Conservation (phyloP, 1,284 basidiomycete genomes). For the Apiotrichum veenhuisii region DNA sequence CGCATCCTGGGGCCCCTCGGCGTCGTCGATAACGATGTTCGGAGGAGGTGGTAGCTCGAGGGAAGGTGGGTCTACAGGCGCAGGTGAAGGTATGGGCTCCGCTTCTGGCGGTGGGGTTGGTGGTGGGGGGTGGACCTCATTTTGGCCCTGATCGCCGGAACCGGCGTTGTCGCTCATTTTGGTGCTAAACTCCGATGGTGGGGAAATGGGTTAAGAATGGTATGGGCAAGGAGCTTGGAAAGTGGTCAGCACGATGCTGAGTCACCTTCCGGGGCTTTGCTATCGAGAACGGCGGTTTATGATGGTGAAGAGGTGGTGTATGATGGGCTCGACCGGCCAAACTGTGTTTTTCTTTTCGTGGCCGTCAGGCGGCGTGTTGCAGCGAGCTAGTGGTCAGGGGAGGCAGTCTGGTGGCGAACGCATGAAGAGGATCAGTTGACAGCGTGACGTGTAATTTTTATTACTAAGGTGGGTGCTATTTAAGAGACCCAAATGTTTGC, state of each 20-base stretch:
- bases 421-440: too few species aligned
- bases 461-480: too few species aligned
- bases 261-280: background rate
- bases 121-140: constrained; percentile 27
- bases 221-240: constrained; percentile 16
- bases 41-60: background rate
- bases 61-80: background rate
- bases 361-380: too few species aligned
- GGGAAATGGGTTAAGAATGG: constrained; percentile 3
- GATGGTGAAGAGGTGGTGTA: background rate
- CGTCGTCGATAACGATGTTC: background rate
- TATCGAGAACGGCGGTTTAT: background rate
- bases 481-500: too few species aligned
- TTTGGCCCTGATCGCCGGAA: constrained; percentile 22
- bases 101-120: background rate
- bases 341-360: too few species aligned
- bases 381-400: too few species aligned
- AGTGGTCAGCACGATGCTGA: background rate
- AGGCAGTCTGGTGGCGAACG: too few species aligned
- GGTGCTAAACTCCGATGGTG: constrained; percentile 27
- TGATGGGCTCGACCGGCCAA: background rate
- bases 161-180: constrained; percentile 36
- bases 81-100: background rate
- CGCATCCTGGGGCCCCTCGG: background rate
- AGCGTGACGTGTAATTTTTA: too few species aligned